Conservation (phyloP, 1,139 yeast genomes). For the Trichomonascaceae sp. region DNA sequence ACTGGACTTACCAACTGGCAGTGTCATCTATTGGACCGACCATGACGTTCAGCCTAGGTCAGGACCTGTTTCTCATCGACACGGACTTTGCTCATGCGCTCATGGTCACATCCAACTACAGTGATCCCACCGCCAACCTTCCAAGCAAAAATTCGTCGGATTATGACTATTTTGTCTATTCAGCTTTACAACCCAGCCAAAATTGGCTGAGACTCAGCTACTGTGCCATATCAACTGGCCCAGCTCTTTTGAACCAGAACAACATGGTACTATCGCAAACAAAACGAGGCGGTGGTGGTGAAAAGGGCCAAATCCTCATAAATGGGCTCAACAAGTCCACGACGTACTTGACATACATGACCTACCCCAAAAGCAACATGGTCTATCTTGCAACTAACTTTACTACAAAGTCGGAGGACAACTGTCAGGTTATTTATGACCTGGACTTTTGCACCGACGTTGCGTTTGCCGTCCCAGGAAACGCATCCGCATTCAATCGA, state of each 20-base stretch:
- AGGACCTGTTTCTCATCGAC: conserved; percentile 54
- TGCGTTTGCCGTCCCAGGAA: conserved; percentile 79
- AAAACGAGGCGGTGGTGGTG: conserved; percentile 35
- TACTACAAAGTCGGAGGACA: conserved; percentile 36
- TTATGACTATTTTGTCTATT: conserved; percentile 21
- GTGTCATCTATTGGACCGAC: conserved; percentile 53
- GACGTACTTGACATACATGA: conserved; percentile 51
- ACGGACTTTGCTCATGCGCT: conserved; percentile 62
- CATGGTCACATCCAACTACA: conserved; percentile 50
- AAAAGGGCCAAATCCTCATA: conserved; percentile 41
- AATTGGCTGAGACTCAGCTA: conserved; percentile 40
- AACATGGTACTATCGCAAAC: conserved; percentile 33
- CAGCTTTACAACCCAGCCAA: conserved; percentile 10
- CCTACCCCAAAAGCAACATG: conserved; percentile 56
- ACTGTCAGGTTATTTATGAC: conserved; percentile 65
- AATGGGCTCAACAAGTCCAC: conserved; percentile 50
- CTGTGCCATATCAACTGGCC: conserved; percentile 50
- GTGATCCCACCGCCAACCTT: conserved; percentile 17
- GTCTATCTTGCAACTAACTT: conserved; percentile 49
- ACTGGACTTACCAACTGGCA: conserved; percentile 47
- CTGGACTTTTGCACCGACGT: conserved; percentile 68
- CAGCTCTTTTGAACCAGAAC: conserved; percentile 25
- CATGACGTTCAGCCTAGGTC: conserved; percentile 55
- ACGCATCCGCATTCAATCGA: conserved; percentile 22
- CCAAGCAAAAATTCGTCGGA: conserved; percentile 11